Evolutionary conservation across 345 rosid species (phyloP).

Genomic region (Citrus medica): DNA sequence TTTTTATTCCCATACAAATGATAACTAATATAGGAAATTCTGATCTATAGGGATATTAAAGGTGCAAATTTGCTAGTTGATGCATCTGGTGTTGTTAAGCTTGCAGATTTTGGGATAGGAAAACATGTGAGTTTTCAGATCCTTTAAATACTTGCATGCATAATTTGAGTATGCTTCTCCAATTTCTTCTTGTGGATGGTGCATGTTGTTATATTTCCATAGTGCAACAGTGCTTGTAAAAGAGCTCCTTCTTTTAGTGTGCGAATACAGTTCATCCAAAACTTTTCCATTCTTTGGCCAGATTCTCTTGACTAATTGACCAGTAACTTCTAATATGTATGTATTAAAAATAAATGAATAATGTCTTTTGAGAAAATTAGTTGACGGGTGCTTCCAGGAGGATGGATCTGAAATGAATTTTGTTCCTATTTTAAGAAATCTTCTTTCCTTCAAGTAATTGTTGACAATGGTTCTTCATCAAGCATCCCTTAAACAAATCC

Average conservation of each 20-base stretch:
- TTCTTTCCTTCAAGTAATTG: not conserved
- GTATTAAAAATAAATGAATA: not conserved
- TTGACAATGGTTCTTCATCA: not conserved
- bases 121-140: slow-evolving; percentile 49
- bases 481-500: not conserved
- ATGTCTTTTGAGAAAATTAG: not conserved
- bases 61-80: slow-evolving; percentile 79
- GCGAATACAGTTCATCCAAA: not conserved
- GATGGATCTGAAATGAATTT: not conserved
- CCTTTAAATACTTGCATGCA: not conserved
- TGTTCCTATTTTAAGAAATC: not conserved
- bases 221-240: not conserved
- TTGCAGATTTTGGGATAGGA: slow-evolving; percentile 81
- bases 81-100: slow-evolving; percentile 54
- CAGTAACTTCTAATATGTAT: not conserved
- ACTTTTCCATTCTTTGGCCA: not conserved
- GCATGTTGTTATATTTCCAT: not conserved
- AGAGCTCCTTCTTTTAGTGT: not conserved
- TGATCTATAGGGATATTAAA: slow-evolving; percentile 59
- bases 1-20: not conserved
- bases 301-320: not conserved
- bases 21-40: slow-evolving; percentile 13
- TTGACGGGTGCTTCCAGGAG: not conserved
- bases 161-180: not conserved
- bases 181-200: not conserved